These are phyloP conservation scores for Trichoderma sp. DNA, from an alignment of 2,329 filamentous ascomycete genomes.

Conservation along the genomic window DNA sequence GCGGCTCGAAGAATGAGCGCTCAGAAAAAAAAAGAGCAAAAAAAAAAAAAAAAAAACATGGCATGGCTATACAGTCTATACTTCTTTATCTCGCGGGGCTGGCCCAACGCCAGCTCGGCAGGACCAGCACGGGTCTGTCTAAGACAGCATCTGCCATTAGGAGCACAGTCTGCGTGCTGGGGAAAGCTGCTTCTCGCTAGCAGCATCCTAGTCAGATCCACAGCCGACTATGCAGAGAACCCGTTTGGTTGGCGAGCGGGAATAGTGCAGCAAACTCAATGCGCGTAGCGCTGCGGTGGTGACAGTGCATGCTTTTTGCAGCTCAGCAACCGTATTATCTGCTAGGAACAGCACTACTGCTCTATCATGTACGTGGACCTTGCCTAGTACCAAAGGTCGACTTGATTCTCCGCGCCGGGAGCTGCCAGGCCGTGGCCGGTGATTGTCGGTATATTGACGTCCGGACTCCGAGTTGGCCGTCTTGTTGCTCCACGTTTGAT, in stretches of 20 bases:
- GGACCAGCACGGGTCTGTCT: background rate
- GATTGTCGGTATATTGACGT: background rate
- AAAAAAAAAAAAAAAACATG: background rate
- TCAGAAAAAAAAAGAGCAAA: background rate
- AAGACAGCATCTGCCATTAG: background rate
- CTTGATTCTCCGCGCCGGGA: background rate
- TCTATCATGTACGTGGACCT: background rate
- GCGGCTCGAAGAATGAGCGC: background rate
- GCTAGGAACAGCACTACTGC: background rate
- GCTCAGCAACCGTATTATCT: background rate
- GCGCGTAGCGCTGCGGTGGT: constrained; percentile 17
- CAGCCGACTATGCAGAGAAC: constrained; percentile 10
- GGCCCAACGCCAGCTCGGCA: background rate
- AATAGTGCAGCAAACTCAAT: constrained; percentile 13
- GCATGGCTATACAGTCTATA: background rate
- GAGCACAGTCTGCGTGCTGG: constrained; percentile 4
- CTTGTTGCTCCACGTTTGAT: background rate
- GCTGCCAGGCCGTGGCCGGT: background rate
- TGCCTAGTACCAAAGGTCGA: background rate
- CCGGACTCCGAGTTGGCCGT: background rate
- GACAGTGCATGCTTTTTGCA: constrained; percentile 18
- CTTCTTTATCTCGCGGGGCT: background rate
- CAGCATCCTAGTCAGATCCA: constrained; percentile 5
- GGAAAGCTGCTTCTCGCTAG: background rate
- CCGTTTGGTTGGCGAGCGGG: constrained; percentile 9